Percentiles rank a stretch among this genome's conserved stretches.
Conservation (phyloP, 352 stramenopile genomes). For the Pythium grandisporangium region DNA sequence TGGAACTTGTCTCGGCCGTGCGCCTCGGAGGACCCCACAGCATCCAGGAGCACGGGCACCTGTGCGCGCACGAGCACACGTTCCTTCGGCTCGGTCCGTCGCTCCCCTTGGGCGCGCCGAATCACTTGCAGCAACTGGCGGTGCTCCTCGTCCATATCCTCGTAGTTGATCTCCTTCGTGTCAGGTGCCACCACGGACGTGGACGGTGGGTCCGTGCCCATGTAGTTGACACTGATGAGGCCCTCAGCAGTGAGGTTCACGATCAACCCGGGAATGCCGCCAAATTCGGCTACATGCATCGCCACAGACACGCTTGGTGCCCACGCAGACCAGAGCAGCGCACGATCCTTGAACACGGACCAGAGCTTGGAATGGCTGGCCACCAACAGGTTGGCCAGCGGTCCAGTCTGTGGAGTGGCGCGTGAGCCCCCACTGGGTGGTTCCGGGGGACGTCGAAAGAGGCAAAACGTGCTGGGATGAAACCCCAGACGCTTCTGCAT, state of each 20-base stretch:
- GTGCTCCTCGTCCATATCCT: slow-evolving; percentile 89
- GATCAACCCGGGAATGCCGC: slow-evolving; percentile 69
- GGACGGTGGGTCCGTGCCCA: slow-evolving; percentile 84
- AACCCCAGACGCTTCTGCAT: slow-evolving; percentile 76
- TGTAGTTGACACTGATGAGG: slow-evolving; percentile 74
- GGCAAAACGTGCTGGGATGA: slow-evolving; percentile 48
- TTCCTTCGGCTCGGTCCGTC: slow-evolving; percentile 58
- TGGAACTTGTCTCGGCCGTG: slow-evolving; percentile 28
- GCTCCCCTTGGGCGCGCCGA: slow-evolving; percentile 55
- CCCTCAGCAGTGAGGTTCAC: slow-evolving; percentile 72
- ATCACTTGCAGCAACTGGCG: slow-evolving; percentile 84
- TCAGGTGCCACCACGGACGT: slow-evolving; percentile 54
- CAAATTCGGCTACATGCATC: slow-evolving; percentile 58
- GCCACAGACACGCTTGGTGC: slow-evolving; percentile 45
- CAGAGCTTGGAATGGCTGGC: slow-evolving; percentile 67
- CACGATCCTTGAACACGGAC: slow-evolving; percentile 69
- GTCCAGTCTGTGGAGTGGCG: no score
- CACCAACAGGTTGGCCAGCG: slow-evolving; percentile 71
- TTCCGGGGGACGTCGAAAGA: slow-evolving; percentile 26
- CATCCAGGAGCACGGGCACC: slow-evolving; percentile 61
- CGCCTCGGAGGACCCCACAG: slow-evolving; percentile 21
- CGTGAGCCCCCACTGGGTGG: slow-evolving; percentile 9
- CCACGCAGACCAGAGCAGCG: slow-evolving; percentile 74
- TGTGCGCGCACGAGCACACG: slow-evolving; percentile 67
- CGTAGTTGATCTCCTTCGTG: slow-evolving; percentile 85